phyloP scores from a whole-genome alignment of 176 grass and related monocot species.

The Stipa capillata region DNA sequence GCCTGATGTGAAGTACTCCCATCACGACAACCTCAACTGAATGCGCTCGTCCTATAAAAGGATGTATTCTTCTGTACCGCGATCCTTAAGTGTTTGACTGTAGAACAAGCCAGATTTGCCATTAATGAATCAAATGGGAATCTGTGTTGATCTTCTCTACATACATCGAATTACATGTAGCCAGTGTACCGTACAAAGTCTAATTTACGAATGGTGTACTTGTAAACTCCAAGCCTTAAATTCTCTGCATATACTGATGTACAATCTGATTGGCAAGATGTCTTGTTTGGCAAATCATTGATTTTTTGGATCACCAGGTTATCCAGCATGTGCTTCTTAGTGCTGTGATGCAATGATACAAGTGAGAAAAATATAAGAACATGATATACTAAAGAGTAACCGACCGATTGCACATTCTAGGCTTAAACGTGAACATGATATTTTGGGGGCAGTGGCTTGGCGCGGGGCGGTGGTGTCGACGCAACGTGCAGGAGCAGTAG shows the following conservation, averaged over 20 bases:
- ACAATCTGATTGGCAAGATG: too few species aligned
- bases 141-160: not conserved
- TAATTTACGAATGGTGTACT: not conserved
- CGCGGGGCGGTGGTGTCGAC: too few species aligned
- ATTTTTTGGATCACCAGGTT: not conserved
- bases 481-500: too few species aligned
- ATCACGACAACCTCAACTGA: slow-evolving; percentile 20
- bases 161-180: not conserved
- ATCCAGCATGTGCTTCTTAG: not conserved
- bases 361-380: too few species aligned
- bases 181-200: not conserved
- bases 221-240: not conserved
- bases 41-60: not conserved
- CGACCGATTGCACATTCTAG: too few species aligned
- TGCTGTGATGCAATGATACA: not conserved
- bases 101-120: not conserved
- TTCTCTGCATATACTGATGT: not conserved
- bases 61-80: not conserved
- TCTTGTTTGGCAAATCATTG: not conserved
- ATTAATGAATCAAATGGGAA: not conserved
- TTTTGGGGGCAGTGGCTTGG: too few species aligned
- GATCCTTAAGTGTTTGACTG: not conserved
- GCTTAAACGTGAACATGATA: too few species aligned
- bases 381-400: too few species aligned
- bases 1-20: slow-evolving; percentile 26